Percentiles rank a stretch among this genome's conserved stretches.
Conservation (phyloP, 495 filamentous ascomycete genomes). For the Penicillium pulvis region DNA sequence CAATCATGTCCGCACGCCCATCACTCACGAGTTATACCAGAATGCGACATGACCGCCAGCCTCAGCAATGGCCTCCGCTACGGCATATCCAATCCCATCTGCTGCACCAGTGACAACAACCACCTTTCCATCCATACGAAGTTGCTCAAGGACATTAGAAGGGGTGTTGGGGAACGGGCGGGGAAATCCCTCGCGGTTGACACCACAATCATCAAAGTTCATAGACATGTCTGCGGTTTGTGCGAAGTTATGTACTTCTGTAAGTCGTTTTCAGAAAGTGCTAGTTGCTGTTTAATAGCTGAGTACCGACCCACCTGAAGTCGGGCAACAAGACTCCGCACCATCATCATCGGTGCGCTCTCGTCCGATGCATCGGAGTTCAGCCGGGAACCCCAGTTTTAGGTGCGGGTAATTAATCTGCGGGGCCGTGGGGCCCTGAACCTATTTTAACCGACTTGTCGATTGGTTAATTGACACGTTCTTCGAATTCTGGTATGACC, state of each 20-base stretch:
- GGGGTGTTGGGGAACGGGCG: slow-evolving; percentile 44
- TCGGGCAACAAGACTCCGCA: slow-evolving; percentile 8
- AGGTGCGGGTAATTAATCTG: background rate
- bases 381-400: slow-evolving; percentile 2
- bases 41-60: slow-evolving; percentile 34
- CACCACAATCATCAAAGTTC: slow-evolving; percentile 38
- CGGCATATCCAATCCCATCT: slow-evolving; percentile 39
- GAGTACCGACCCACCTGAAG: background rate
- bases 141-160: slow-evolving; percentile 46
- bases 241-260: background rate
- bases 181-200: slow-evolving; percentile 38
- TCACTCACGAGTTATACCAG: slow-evolving; percentile 45
- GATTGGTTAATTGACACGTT: background rate
- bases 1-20: background rate
- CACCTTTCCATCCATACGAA: slow-evolving; percentile 44
- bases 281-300: slow-evolving; percentile 1
- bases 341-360: slow-evolving; percentile 8
- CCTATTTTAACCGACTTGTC: background rate
- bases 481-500: background rate
- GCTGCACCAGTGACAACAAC: slow-evolving; percentile 38
- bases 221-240: slow-evolving; percentile 49
- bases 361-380: slow-evolving; percentile 3
- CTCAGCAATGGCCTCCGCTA: slow-evolving; percentile 39
- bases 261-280: background rate
- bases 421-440: background rate